phyloP scores from a whole-genome alignment of 495 filamentous ascomycete species.

The Neurospora sp. region DNA sequence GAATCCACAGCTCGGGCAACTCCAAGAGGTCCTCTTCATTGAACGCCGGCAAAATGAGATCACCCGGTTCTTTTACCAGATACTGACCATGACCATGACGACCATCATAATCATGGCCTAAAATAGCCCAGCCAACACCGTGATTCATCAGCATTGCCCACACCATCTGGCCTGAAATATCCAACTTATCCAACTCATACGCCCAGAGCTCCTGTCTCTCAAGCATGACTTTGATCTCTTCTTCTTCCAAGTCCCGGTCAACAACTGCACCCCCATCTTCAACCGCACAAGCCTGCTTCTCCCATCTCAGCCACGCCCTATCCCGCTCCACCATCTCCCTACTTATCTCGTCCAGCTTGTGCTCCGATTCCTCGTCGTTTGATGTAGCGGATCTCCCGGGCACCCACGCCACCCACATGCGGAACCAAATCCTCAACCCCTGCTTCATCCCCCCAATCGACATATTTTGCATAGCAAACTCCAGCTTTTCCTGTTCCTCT shows the following conservation, averaged over 20 bases:
- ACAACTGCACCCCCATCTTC: background rate
- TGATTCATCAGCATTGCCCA: background rate
- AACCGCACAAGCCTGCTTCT: background rate
- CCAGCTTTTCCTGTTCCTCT: background rate
- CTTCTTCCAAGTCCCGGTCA: background rate
- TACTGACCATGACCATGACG: too few species aligned
- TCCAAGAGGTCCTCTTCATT: too few species aligned
- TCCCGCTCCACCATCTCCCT: background rate
- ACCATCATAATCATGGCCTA: too few species aligned
- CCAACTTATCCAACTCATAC: background rate
- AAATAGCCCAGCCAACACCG: background rate
- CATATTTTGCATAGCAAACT: background rate
- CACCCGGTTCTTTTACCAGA: too few species aligned
- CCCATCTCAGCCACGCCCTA: background rate
- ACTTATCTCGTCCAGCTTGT: background rate
- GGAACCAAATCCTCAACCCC: background rate
- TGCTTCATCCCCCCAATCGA: background rate
- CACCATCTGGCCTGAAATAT: background rate
- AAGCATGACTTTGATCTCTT: too few species aligned
- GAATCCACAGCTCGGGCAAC: too few species aligned
- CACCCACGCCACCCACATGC: background rate
- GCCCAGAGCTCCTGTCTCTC: background rate
- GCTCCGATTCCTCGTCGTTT: background rate
- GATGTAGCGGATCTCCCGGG: background rate
- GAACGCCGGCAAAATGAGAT: too few species aligned